Evolutionary conservation across 2,329 filamentous ascomycete genomes (phyloP).

Genomic region (Fusarium beomiforme): DNA sequence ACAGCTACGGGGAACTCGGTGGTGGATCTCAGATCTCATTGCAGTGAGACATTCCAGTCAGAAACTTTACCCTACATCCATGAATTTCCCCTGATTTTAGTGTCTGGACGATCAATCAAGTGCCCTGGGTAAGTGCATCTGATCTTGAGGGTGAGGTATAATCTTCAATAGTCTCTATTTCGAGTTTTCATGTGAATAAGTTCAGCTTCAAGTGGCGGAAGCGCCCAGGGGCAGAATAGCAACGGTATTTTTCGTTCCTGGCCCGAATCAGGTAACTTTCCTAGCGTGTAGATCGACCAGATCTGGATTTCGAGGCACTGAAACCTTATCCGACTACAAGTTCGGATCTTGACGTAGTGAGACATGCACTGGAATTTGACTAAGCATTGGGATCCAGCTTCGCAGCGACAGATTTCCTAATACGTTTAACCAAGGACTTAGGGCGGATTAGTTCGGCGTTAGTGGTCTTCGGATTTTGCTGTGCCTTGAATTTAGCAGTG

Average conservation of each 20-base stretch:
- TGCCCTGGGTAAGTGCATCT: background rate
- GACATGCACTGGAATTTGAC: conserved; percentile 18
- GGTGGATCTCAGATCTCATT: background rate
- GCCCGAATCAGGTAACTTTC: background rate
- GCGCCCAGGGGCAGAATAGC: background rate
- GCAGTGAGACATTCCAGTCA: background rate
- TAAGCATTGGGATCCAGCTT: background rate
- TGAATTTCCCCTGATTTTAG: fast-evolving
- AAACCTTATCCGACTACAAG: conserved; percentile 10
- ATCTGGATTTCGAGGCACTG: background rate
- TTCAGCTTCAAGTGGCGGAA: background rate
- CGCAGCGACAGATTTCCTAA: background rate
- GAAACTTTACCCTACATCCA: background rate
- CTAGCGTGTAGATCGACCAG: background rate
- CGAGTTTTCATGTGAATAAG: background rate
- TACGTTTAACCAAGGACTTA: background rate
- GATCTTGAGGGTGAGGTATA: background rate
- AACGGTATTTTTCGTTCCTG: conserved; percentile 15
- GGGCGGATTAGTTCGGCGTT: background rate
- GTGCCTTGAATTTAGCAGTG: background rate
- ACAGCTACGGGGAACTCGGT: background rate
- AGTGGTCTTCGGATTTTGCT: background rate
- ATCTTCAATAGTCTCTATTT: background rate
- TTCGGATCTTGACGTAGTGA: background rate
- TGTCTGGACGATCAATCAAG: background rate